phyloP scores from a whole-genome alignment of 1,284 basidiomycete species.

The Tetrapyrgos nigripes region DNA sequence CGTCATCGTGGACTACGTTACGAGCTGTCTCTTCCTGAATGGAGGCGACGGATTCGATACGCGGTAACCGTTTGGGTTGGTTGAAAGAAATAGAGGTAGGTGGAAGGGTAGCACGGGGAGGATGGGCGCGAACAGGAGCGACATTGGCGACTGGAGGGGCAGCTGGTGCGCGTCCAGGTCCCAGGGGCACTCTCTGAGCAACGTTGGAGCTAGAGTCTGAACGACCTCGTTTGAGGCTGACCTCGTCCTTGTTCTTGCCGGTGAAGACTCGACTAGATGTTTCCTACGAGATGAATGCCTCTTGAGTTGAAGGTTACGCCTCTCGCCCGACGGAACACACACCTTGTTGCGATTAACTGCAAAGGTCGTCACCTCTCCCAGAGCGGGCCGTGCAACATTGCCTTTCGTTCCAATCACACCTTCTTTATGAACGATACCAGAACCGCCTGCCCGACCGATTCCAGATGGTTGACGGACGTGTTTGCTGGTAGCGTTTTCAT shows the following conservation, averaged over 20 bases:
- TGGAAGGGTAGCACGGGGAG: slow-evolving; percentile 42
- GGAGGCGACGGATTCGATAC: slow-evolving; percentile 31
- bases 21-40: slow-evolving; percentile 24
- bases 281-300: slow-evolving; percentile 39
- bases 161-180: slow-evolving; percentile 55
- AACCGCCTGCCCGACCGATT: slow-evolving; percentile 46
- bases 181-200: slow-evolving; percentile 70
- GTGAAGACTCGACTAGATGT: slow-evolving; percentile 43
- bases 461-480: slow-evolving; percentile 66
- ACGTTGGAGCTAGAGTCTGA: slow-evolving; percentile 64
- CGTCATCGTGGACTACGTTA: slow-evolving; percentile 48
- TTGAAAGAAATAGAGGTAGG: slow-evolving; percentile 39
- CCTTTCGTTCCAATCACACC: slow-evolving; percentile 51
- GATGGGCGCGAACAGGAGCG: slow-evolving; percentile 29
- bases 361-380: slow-evolving; percentile 73
- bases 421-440: slow-evolving; percentile 50
- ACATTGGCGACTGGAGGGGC: slow-evolving; percentile 28
- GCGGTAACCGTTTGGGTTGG: slow-evolving; percentile 46
- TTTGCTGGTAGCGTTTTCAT: slow-evolving; percentile 76
- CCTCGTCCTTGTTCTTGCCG: slow-evolving; percentile 55
- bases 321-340: slow-evolving; percentile 31
- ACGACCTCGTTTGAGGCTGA: slow-evolving; percentile 66
- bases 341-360: slow-evolving; percentile 76
- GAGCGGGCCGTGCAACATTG: slow-evolving; percentile 59
- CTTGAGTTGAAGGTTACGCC: slow-evolving; percentile 8